A percentile compares a stretch with the other conserved stretches of the same genome.
Evolutionary conservation across 2,329 filamentous ascomycete genomes (phyloP).

Genomic region (Aspergillus candidus): DNA sequence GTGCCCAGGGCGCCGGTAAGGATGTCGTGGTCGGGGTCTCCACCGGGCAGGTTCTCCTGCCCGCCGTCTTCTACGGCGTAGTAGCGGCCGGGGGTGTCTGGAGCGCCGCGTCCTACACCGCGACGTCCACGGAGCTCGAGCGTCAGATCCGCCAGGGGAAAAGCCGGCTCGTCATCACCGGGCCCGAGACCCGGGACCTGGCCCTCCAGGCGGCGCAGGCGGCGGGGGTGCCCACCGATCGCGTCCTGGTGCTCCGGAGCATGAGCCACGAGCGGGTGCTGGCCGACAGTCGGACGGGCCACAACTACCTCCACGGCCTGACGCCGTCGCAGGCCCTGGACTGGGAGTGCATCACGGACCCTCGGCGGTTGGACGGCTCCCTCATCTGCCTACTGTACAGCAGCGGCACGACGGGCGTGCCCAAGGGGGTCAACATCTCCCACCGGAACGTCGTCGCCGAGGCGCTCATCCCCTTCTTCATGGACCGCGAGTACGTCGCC

Average conservation of each 20-base stretch:
- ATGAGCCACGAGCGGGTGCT: constrained; percentile 8
- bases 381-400: constrained; percentile 37
- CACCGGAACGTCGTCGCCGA: constrained; percentile 52
- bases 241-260: constrained; percentile 7
- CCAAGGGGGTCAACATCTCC: constrained; percentile 52
- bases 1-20: constrained; percentile 6
- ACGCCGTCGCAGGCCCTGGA: constrained; percentile 6
- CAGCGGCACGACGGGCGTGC: constrained; percentile 53
- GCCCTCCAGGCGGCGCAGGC: constrained; percentile 8
- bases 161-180: constrained; percentile 8
- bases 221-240: constrained; percentile 6
- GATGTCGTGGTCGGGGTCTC: constrained; percentile 11
- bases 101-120: constrained; percentile 10
- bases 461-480: constrained; percentile 6
- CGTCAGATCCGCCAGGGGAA: constrained; percentile 10
- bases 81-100: constrained; percentile 11
- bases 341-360: constrained; percentile 13
- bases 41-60: constrained; percentile 8
- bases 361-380: constrained; percentile 7
- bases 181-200: constrained; percentile 7
- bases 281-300: constrained; percentile 6
- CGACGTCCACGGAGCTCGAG: constrained; percentile 9
- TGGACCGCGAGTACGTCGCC: constrained; percentile 10
- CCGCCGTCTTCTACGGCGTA: constrained; percentile 12
- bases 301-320: constrained; percentile 8